Evolutionary conservation across 495 filamentous ascomycete species (phyloP).

Genomic region (Penicillium cinerascens): DNA sequence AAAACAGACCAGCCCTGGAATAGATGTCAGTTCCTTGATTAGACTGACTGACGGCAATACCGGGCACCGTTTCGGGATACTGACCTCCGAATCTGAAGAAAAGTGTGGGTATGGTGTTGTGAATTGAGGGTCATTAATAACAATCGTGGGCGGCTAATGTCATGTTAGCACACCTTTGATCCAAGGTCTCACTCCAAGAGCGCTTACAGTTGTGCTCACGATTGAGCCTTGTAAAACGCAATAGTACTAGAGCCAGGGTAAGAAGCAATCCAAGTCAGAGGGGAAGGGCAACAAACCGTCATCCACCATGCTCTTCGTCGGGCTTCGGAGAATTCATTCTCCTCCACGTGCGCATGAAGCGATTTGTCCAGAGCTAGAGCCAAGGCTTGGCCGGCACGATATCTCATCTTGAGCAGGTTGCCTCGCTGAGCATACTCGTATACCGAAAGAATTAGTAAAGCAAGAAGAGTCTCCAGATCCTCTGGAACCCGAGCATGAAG

Average conservation of each 20-base stretch:
- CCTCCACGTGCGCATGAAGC: constrained; percentile 44
- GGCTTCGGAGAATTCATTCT: constrained; percentile 51
- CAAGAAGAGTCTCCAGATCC: constrained; percentile 53
- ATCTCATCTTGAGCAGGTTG: constrained; percentile 60
- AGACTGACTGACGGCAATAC: background rate
- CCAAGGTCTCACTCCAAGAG: background rate
- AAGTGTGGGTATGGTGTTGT: constrained; percentile 53
- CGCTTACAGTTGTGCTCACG: constrained; percentile 54
- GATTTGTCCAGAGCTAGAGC: constrained; percentile 51
- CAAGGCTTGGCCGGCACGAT: constrained; percentile 54
- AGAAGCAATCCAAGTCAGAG: constrained; percentile 1
- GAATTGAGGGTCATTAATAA: constrained; percentile 55
- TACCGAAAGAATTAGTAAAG: constrained; percentile 52
- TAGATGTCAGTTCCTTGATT: constrained; percentile 8
- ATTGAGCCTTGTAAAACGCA: constrained; percentile 58
- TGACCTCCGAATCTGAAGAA: constrained; percentile 51
- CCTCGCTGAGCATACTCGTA: constrained; percentile 62
- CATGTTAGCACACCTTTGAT: background rate
- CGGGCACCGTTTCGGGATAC: constrained; percentile 6
- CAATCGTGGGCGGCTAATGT: constrained; percentile 47
- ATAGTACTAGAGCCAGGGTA: constrained; percentile 43
- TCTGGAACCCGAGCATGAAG: constrained; percentile 52
- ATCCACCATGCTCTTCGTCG: constrained; percentile 61
- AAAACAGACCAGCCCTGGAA: constrained; percentile 52
- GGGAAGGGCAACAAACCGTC: constrained; percentile 38